Evolutionary conservation across 352 stramenopile species (phyloP), one percentile per base, ranked within the genome.

Genomic region (Thraustotheca clavata): DNA sequence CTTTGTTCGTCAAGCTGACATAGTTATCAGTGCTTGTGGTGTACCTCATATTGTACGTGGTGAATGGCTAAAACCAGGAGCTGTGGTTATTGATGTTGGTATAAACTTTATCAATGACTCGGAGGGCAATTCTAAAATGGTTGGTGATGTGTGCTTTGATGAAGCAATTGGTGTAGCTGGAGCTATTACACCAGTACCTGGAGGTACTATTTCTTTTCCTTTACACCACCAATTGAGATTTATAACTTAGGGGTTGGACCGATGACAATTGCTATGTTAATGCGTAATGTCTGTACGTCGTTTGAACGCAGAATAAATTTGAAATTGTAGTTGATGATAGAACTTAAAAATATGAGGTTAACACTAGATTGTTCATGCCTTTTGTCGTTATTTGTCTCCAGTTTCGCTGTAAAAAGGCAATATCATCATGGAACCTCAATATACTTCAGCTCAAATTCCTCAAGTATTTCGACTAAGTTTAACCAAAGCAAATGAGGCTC

Each of bases 71-170:
- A 99, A 99, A 72, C 76, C 90, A 6, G 96, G 96, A 43, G 93
- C 89, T 22, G 91, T 98, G 18, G 96, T 99, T 6, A 95, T 99
- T 65, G 97, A 99, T 79, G 96, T 99, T 20, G 97, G 97, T 18
- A 99, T 99, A 72, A 99, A 98, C 76, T 97, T 94, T 66, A 88
- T 99, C 18, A 88, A 98, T 67, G 81, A 94, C 59, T 71, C 55
- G 5, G 85, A 83, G 62, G 76, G 76, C 29, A 81, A 79, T 27
- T 99, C 99, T 78, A 89, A 91, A 62, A 89, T 99, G 52, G 78
- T 98, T 14, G 97, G 97, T 16, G 97, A 99, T 76, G 96, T 99
- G 18, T 79, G 98, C 75, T 99, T 96, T 76, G 83, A 84, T 12
- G 86, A 79, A 62, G 95, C 78, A 9, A 86, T 70, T 50, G 72